Evolutionary conservation across 1,284 basidiomycete genomes (phyloP).

Genomic region (Schizophyllum amplum): DNA sequence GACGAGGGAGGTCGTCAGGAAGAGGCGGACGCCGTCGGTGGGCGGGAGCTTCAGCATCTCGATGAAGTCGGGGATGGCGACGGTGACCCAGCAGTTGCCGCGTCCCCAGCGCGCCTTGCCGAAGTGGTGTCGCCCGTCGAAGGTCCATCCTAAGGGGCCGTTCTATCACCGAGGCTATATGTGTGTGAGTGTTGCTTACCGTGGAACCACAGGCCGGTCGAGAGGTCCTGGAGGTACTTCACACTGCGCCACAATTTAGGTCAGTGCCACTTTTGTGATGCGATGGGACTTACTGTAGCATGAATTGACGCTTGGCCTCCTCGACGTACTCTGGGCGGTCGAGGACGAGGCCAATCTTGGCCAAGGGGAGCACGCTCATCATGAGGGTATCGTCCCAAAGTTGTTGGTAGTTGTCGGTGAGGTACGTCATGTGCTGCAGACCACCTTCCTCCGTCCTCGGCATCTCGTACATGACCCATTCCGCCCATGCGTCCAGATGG

Average conservation of each 20-base stretch:
- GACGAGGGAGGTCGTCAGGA: constrained; percentile 38
- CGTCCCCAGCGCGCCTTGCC: constrained; percentile 52
- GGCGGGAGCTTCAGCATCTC: constrained; percentile 37
- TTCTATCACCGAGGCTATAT: neutral
- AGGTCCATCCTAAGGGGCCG: constrained; percentile 36
- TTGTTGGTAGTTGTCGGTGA: constrained; percentile 44
- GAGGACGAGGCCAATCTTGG: constrained; percentile 54
- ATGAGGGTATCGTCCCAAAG: constrained; percentile 64
- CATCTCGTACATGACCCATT: constrained; percentile 57
- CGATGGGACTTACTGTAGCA: constrained; percentile 32
- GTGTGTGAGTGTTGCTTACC: constrained; percentile 26
- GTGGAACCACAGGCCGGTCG: constrained; percentile 47
- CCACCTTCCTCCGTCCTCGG: constrained; percentile 51
- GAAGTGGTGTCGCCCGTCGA: constrained; percentile 45
- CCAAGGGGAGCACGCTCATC: constrained; percentile 56
- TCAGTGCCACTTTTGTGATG: neutral
- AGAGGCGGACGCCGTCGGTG: constrained; percentile 36
- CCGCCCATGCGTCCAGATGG: constrained; percentile 55
- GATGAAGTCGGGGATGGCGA: constrained; percentile 57
- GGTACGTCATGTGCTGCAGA: constrained; percentile 56
- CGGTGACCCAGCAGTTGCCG: constrained; percentile 61
- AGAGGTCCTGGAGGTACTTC: constrained; percentile 42
- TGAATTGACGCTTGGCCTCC: constrained; percentile 53
- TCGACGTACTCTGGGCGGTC: constrained; percentile 47
- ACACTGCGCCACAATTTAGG: constrained; percentile 20